Base-by-base conservation (phyloP, 1,139 yeast genomes). In the Kodamaea alishanica region DNA sequence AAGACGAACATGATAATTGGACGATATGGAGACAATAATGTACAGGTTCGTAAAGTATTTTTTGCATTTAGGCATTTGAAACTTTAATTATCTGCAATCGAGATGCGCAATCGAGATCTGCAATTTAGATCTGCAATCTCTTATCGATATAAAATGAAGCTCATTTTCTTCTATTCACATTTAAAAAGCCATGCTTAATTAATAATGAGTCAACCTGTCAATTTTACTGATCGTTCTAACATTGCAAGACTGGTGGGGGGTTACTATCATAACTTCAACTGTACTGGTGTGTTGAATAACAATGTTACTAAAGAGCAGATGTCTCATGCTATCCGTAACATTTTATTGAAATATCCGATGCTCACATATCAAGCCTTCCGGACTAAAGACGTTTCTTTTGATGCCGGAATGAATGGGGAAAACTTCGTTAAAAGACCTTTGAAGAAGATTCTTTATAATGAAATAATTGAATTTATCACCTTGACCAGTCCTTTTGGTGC, bases 231-330 rank as follows among this genome's bases (percentile, higher is more conserved):
- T 3, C 20, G 20, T 15, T 15, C 20, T 15, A 15, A 15, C 20
- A 15, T 15, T 15, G 20, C 20, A 28, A n/a, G 11, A 4, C 58
- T 57, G 24, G 39, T 48, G 6, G 49, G 50, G 28, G 40, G 41
- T 1, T 46, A 45, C 35, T 67, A 62, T 36, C 44, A 61, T 9
- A 66, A 65, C 43, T 62, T 60, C 46, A 58, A 54, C 33, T 40
- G 66, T 10, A 48, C 59, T 3, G 66, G 54, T 3, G 48, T 49
- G 25, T 63, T 61, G 44, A 57, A 49, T 34, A 34, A 41, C 1
- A 40, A 30, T 1, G 39, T 65, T 2, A 42, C 51, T 9, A 40
- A 38, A 8, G 45, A 30, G 2, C 36, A 47, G 9, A 44, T 67
- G n/a, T 58, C 70, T 0, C 44, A 51, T 37, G 67, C 63, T 0